These are phyloP conservation scores for Coemansia sp. DNA, from an alignment of 192 early-diverging fungal species.

Conservation along the genomic window DNA sequence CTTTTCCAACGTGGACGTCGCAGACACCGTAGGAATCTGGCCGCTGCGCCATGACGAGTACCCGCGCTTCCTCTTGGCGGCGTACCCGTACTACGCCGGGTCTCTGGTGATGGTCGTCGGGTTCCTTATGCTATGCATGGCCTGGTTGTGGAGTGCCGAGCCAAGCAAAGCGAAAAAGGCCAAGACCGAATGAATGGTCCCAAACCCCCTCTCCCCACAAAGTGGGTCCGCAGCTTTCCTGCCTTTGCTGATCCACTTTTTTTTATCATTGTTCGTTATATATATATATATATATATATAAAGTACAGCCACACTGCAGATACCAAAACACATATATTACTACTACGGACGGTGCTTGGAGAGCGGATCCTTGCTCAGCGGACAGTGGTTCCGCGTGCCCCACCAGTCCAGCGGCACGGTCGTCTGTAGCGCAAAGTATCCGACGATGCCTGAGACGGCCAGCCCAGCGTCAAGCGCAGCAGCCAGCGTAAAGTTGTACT, in stretches of 20 bases:
- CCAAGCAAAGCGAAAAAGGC: constrained; percentile 25
- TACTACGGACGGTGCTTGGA: background rate
- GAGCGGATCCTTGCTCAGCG: constrained; percentile 22
- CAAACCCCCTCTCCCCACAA: too few species aligned
- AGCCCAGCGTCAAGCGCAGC: constrained; percentile 57
- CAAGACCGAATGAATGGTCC: constrained; percentile 14
- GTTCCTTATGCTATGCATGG: constrained; percentile 79
- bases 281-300: background rate
- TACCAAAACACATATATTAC: too few species aligned
- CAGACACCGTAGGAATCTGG: constrained; percentile 79
- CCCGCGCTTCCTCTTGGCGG: constrained; percentile 84
- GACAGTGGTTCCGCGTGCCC: constrained; percentile 35
- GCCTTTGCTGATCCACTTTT: background rate
- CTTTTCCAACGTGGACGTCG: constrained; percentile 68
- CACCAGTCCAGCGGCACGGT: constrained; percentile 33
- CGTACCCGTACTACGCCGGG: constrained; percentile 94
- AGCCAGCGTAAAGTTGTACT: constrained; percentile 55
- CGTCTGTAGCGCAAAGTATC: constrained; percentile 40
- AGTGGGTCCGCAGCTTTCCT: too few species aligned
- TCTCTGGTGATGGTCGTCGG: constrained; percentile 79
- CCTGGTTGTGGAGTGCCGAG: constrained; percentile 68
- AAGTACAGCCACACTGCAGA: too few species aligned
- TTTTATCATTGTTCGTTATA: background rate
- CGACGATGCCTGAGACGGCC: constrained; percentile 38
- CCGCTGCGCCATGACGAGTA: constrained; percentile 97